Base-by-base conservation (phyloP, 768 basidiomycete genomes). In the Harrya chromipes region DNA sequence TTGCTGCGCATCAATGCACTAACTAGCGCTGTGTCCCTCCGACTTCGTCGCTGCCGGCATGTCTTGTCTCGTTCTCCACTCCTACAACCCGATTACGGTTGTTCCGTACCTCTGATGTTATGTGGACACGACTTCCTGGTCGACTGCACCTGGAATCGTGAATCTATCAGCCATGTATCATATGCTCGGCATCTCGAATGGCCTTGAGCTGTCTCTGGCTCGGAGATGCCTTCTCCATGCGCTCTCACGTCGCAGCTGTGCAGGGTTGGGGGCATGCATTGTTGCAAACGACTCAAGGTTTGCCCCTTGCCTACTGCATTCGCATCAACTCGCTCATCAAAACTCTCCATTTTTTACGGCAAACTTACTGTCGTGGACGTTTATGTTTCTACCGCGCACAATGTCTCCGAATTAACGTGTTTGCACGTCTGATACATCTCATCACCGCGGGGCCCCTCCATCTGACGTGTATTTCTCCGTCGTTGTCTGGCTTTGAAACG, bases 261-360 rank as follows among this genome's bases (percentile, higher is more conserved):
- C 65, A 91, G 88, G 37, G 83, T 84, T 54, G n/a, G 87, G 90
- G 49, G 90, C 90, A 37, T 92, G 90, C 68, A 85, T 4, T 82
- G 90, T 61, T 92, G 90, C 78, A 92, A 90, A 68, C 86, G 83
- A 62, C 81, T 91, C 60, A 92, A 92, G 84, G 87, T 85, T 69
- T 50, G 81, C 71, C 31, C 49, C 41, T 46, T 45, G 23, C 44
- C 42, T 58, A 17, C 17, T 43, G 6, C 5, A 16, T 54, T 19
- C 13, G 23, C 35, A 20, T 39, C 40, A 11, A 45, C 21, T 59
- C 44, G 52, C 62, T 70, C 51, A 69, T 46, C 52, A 45, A 50
- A 4, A 8, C 49, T 24, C 26, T 39, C 49, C 38, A 41, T 52
- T 43, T 53, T 52, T 51, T 49, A 43, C 45, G 52, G 47, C 40